phyloP scores from a whole-genome alignment of 2,329 filamentous ascomycete genomes.

The Ophiostoma novo-ulmi region DNA sequence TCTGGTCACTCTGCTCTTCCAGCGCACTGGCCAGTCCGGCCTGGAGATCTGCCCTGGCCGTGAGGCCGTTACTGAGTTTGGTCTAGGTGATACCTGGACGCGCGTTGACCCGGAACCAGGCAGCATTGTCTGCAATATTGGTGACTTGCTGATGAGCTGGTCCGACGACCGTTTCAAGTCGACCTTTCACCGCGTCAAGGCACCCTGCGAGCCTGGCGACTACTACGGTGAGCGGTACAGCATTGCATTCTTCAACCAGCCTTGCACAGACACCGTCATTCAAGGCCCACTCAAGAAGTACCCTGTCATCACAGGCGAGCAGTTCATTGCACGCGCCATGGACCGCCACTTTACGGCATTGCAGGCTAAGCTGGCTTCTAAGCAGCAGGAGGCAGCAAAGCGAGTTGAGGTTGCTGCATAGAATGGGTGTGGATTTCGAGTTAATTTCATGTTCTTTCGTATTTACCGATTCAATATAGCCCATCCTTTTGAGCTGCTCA shows the following conservation, averaged over 20 bases:
- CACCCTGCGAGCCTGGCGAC: conserved; percentile 48
- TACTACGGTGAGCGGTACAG: conserved; percentile 58
- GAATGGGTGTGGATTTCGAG: not conserved
- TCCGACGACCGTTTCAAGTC: conserved; percentile 63
- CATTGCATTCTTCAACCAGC: conserved; percentile 58
- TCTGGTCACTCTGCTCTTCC: conserved; percentile 58
- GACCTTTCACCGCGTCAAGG: conserved; percentile 60
- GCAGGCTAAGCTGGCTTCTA: conserved; percentile 24
- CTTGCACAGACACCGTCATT: conserved; percentile 52
- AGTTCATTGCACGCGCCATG: conserved; percentile 46
- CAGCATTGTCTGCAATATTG: conserved; percentile 60
- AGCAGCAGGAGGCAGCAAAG: conserved; percentile 15
- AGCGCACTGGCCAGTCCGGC: conserved; percentile 54
- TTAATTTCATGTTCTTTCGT: too few species aligned
- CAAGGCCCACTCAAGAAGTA: conserved; percentile 60
- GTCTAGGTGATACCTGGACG: conserved; percentile 57
- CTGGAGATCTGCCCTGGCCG: conserved; percentile 61
- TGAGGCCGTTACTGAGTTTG: conserved; percentile 56
- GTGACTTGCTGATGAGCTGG: conserved; percentile 63
- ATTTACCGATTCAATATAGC: too few species aligned
- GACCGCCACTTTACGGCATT: conserved; percentile 29
- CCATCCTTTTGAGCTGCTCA: too few species aligned
- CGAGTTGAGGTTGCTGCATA: conserved; percentile 16
- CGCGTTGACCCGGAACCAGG: conserved; percentile 52
- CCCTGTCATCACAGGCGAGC: conserved; percentile 52